These are phyloP conservation scores for Rhynchosporium agropyri DNA, from an alignment of 2,329 filamentous ascomycete species.

Conservation along the genomic window DNA sequence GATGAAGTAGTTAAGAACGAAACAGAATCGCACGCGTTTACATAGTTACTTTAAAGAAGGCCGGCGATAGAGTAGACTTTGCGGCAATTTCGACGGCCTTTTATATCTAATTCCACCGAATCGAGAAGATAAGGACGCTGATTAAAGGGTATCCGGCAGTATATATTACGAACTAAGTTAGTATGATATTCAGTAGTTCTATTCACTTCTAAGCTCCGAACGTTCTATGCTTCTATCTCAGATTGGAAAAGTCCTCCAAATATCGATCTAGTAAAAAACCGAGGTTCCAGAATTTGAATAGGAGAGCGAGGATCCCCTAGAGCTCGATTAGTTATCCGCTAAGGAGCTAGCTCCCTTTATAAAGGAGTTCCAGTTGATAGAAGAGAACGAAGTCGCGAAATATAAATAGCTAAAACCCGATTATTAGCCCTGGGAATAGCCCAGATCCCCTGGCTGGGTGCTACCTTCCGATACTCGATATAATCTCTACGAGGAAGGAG, in stretches of 20 bases:
- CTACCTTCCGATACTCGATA: constrained; percentile 8
- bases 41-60: constrained; percentile 23
- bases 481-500: constrained; percentile 17
- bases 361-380: constrained; percentile 17
- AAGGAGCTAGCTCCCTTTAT: constrained; percentile 18
- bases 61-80: constrained; percentile 21
- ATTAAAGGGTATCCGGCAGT: constrained; percentile 15
- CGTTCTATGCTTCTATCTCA: constrained; percentile 17
- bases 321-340: constrained; percentile 15
- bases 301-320: constrained; percentile 15
- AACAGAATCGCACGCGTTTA: constrained; percentile 13
- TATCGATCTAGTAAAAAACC: constrained; percentile 18
- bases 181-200: constrained; percentile 15
- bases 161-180: constrained; percentile 17
- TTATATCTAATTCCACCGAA: constrained; percentile 21
- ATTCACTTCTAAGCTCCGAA: constrained; percentile 16
- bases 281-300: constrained; percentile 18
- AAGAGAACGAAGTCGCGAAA: constrained; percentile 13
- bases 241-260: constrained; percentile 18
- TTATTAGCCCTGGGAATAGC: constrained; percentile 21
- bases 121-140: constrained; percentile 14
- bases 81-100: constrained; percentile 16
- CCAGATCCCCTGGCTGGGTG: constrained; percentile 14
- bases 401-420: constrained; percentile 1
- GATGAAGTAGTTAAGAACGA: constrained; percentile 15